Conservation (phyloP, 2,329 filamentous ascomycete genomes). For the Monosporascus sp. region DNA sequence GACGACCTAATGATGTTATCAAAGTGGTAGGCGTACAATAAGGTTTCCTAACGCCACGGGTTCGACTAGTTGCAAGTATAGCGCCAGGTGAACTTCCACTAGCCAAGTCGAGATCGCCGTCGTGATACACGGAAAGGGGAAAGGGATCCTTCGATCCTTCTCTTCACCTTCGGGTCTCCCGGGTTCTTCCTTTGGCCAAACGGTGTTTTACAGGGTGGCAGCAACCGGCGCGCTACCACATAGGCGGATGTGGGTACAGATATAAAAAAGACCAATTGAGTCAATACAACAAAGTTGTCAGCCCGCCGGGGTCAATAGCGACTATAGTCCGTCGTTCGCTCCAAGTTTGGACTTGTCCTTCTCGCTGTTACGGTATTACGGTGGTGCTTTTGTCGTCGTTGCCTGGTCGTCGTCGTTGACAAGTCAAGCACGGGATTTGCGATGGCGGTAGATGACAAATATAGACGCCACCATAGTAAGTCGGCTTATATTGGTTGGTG, state of each 20-base stretch:
- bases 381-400: no score
- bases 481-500: no score
- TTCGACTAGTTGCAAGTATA: not conserved
- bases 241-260: no score
- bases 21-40: not conserved
- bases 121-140: not conserved
- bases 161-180: not conserved
- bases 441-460: no score
- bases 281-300: not conserved
- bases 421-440: no score
- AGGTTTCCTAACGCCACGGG: not conserved
- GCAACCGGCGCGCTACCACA: not conserved
- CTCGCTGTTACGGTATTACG: no score
- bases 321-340: not conserved
- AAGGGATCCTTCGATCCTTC: not conserved
- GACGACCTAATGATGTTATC: not conserved
- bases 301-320: not conserved
- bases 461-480: no score
- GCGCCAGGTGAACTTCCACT: not conserved
- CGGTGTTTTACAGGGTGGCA: not conserved
- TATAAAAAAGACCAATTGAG: no score
- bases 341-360: no score
- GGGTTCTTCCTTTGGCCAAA: not conserved
- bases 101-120: not conserved
- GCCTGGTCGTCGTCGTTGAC: no score